A percentile compares a stretch with the other conserved stretches of the same genome.
These are phyloP conservation scores for Globisporangium megalacanthum DNA, from an alignment of 352 stramenopile genomes.

Conservation along the genomic window DNA sequence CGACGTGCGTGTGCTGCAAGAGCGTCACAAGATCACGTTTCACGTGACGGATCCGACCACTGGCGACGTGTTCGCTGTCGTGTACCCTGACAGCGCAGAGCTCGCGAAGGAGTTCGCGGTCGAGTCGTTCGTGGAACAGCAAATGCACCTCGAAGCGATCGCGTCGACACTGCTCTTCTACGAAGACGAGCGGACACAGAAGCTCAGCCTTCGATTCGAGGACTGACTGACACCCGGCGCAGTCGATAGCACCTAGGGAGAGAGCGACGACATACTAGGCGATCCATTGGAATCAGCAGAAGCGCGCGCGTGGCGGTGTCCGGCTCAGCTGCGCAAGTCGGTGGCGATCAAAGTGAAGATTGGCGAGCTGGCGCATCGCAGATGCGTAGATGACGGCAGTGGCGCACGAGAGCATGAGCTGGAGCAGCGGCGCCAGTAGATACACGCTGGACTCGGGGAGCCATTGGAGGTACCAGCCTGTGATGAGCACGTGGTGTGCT, in stretches of 20 bases:
- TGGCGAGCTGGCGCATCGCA: conserved; percentile 3
- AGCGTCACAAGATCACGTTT: conserved; percentile 23
- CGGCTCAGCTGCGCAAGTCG: neutral
- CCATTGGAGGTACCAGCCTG: conserved; percentile 7
- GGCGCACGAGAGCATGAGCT: conserved; percentile 8
- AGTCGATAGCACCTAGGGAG: neutral
- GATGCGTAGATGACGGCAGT: conserved; percentile 8
- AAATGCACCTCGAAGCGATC: conserved; percentile 57
- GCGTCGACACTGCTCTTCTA: conserved; percentile 44
- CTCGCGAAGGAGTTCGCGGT: conserved; percentile 47
- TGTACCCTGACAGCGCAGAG: conserved; percentile 46
- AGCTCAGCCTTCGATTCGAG: conserved; percentile 45
- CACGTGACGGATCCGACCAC: conserved; percentile 31
- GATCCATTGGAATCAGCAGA: conserved; percentile 2
- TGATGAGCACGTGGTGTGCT: conserved; percentile 7
- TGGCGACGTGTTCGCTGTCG: conserved; percentile 19
- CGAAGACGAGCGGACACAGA: conserved; percentile 14
- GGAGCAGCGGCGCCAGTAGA: conserved; percentile 7
- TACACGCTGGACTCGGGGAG: conserved; percentile 6
- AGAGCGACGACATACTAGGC: neutral
- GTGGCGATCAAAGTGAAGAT: conserved; percentile 3
- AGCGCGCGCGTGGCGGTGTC: conserved; percentile 2
- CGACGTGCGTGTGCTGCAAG: conserved; percentile 27
- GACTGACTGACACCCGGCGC: conserved; percentile 18
- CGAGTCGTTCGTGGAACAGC: conserved; percentile 50